A percentile compares a stretch with the other conserved stretches of the same genome.
Conservation (phyloP, 2,329 filamentous ascomycete genomes). For the Dactylonectria estremocensis region DNA sequence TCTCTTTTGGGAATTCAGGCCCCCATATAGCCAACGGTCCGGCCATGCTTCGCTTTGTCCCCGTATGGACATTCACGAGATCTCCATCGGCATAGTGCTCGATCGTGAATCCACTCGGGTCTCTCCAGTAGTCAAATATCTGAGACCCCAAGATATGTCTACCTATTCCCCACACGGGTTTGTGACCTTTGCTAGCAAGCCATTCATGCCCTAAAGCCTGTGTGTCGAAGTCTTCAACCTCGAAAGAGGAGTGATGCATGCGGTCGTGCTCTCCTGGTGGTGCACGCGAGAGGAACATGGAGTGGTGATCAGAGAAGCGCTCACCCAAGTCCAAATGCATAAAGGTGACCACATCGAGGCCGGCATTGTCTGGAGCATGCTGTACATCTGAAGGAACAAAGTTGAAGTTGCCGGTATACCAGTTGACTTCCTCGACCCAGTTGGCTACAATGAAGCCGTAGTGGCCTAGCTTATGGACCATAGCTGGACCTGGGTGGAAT, state of each 20-base stretch:
- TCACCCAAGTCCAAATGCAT: constrained; percentile 68
- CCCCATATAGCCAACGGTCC: constrained; percentile 16
- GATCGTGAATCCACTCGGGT: constrained; percentile 51
- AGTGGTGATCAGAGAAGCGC: constrained; percentile 67
- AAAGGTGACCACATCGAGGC: constrained; percentile 56
- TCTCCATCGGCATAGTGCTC: constrained; percentile 67
- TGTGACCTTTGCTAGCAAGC: constrained; percentile 67
- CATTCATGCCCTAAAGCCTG: constrained; percentile 73
- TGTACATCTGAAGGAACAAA: constrained; percentile 55
- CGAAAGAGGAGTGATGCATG: constrained; percentile 45
- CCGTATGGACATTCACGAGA: constrained; percentile 50
- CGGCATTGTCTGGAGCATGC: constrained; percentile 32
- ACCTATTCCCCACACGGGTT: constrained; percentile 73
- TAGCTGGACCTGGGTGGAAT: constrained; percentile 9
- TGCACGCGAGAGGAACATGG: constrained; percentile 2
- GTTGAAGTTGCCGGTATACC: constrained; percentile 56
- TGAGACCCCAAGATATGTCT: constrained; percentile 69
- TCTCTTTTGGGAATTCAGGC: not conserved
- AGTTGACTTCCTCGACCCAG: constrained; percentile 28
- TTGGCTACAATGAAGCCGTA: constrained; percentile 32
- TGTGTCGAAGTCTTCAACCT: constrained; percentile 74
- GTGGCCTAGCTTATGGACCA: constrained; percentile 28
- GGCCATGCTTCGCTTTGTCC: constrained; percentile 1
- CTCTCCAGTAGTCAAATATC: constrained; percentile 24
- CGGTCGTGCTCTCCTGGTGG: not conserved